Percentiles rank a stretch among this genome's conserved stretches.
Evolutionary conservation across 2,329 filamentous ascomycete species (phyloP).

Genomic region (Thielaviopsis cerberus): DNA sequence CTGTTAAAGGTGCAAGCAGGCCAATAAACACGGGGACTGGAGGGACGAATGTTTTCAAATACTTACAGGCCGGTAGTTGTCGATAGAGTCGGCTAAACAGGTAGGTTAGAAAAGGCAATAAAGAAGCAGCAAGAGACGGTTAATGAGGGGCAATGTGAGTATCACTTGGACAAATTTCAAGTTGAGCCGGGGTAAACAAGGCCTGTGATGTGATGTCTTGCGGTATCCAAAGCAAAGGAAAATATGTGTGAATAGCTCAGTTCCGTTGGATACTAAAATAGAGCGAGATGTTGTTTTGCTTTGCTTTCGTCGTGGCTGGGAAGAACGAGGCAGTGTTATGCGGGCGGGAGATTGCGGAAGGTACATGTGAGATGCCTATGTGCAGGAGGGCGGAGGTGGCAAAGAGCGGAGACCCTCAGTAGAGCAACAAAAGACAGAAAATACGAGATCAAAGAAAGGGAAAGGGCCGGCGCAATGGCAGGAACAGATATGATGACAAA

Average conservation of each 20-base stretch:
- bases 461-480: too few species aligned
- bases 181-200: neutral
- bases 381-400: too few species aligned
- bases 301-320: neutral
- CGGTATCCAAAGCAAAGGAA: neutral
- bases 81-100: slow-evolving; percentile 35
- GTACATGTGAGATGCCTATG: too few species aligned
- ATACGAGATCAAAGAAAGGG: too few species aligned
- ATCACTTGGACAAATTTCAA: neutral
- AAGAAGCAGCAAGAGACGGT: neutral
- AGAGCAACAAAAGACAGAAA: too few species aligned
- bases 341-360: neutral
- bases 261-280: neutral
- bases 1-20: neutral
- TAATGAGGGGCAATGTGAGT: too few species aligned
- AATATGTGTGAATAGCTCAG: neutral
- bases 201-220: neutral
- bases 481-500: neutral
- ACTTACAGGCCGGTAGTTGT: slow-evolving; percentile 44
- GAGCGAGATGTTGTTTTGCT: neutral
- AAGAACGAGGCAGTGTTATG: neutral
- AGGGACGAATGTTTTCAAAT: neutral
- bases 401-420: too few species aligned
- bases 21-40: neutral
- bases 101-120: neutral